Conservation (phyloP, 139 green algal species). For the Protoeuglena noctilucae region DNA sequence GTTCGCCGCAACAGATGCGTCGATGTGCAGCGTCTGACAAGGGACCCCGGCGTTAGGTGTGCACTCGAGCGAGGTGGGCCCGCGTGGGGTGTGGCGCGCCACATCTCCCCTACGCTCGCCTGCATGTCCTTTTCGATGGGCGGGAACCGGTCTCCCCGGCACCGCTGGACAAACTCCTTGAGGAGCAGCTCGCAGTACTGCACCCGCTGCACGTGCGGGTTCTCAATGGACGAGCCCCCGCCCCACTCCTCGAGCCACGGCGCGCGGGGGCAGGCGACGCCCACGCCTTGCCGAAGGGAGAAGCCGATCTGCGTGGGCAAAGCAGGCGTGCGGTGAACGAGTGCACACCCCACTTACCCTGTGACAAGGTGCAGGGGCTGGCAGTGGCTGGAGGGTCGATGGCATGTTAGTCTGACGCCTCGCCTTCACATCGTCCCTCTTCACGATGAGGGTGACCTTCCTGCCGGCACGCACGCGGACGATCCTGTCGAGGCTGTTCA, state of each 20-base stretch:
- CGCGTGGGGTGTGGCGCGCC: too few relatives aligned
- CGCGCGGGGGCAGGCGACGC: slow-evolving; percentile 25
- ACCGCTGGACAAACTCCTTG: slow-evolving; percentile 50
- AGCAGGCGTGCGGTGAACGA: too few relatives aligned
- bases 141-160: slow-evolving; percentile 37
- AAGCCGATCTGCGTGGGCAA: slow-evolving; percentile 15
- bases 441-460: slow-evolving; percentile 33
- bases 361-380: too few relatives aligned
- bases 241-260: slow-evolving; percentile 63
- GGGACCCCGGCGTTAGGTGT: not conserved
- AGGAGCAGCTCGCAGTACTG: slow-evolving; percentile 68
- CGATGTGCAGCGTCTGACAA: slow-evolving; percentile 6
- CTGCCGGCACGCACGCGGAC: slow-evolving; percentile 17
- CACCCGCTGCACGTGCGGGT: slow-evolving; percentile 66
- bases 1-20: too few relatives aligned
- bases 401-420: too few relatives aligned
- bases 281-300: slow-evolving; percentile 26
- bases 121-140: slow-evolving; percentile 55
- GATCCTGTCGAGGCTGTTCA: slow-evolving; percentile 1
- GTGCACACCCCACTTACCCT: too few relatives aligned
- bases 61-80: slow-evolving; percentile 1
- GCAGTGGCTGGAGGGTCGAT: too few relatives aligned
- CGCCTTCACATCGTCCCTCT: slow-evolving; percentile 24
- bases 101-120: too few relatives aligned
- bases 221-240: slow-evolving; percentile 61